Evolutionary conservation across 805 yeast species (phyloP), one percentile per base, ranked within the genome.

Genomic region (Metschnikowia dekortorum): DNA sequence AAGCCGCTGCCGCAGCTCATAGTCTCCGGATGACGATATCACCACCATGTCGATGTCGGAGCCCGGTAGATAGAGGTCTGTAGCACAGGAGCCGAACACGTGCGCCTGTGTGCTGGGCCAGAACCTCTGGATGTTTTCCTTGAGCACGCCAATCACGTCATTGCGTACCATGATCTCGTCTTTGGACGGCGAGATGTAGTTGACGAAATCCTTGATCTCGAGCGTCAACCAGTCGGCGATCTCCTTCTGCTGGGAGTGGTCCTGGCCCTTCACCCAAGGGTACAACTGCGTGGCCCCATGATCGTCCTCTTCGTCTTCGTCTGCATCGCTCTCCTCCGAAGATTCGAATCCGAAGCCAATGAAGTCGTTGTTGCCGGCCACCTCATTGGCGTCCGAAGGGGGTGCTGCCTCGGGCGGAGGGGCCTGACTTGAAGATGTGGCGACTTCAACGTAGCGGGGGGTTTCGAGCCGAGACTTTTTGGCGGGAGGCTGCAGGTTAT

Each of bases 21-120:
- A 76, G 54, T 75, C 79, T 2, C 84, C 83, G 11, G 71, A 68
- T 14, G 75, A 68, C 22, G 96, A 85, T 3, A 84, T 73, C 26
- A 92, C 80, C 41, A 91, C 97, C 83, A 94, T 84, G 67, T 92
- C 99, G 32, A 92, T 89, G 74, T 92, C 99, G 0, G 97, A 89
- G 1, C 96, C 96, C 0, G 98, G 98, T 14, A 92, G 73, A 62
- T 90, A 92, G 53, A 92, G 71, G 62, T 91, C 97, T 0, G 97
- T 91, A 0, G 98, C 96, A 65, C 81, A 87, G 0, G 97, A 91
- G 0, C 99, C 99, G 72, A 94, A 92, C 7, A 91, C 96, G 54
- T 84, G 84, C 4, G 87, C 80, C 50, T 84, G 86, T 13, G 92
- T 83, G 53, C 82, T 87, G 1, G 83, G 83, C 97, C 97, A 92